These are phyloP conservation scores for Coprinellus micaceus DNA, from an alignment of 768 basidiomycete genomes.

Conservation along the genomic window DNA sequence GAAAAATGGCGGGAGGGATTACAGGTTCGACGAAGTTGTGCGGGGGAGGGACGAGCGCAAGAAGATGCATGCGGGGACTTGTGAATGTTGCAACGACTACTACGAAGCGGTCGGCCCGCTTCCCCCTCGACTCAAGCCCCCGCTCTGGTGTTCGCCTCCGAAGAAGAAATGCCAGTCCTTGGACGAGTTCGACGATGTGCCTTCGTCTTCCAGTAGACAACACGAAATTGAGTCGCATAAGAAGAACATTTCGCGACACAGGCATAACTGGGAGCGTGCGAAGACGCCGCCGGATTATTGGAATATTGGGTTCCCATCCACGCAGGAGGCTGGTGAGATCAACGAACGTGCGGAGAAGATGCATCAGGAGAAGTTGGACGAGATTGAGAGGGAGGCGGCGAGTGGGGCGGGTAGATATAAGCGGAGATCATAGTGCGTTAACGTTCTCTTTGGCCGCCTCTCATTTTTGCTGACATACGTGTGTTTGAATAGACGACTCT, in stretches of 20 bases:
- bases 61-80: conserved; percentile 71
- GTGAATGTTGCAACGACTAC: conserved; percentile 84
- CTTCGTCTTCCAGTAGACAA: conserved; percentile 15
- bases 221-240: conserved; percentile 50
- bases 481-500: too few species aligned
- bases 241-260: conserved; percentile 68
- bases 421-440: not conserved
- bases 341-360: conserved; percentile 72
- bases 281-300: conserved; percentile 86
- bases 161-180: conserved; percentile 15
- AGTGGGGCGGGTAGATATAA: conserved; percentile 27
- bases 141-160: conserved; percentile 69
- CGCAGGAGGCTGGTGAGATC: conserved; percentile 75
- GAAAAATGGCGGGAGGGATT: conserved; percentile 60
- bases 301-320: conserved; percentile 86
- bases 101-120: conserved; percentile 74
- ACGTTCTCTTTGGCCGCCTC: not conserved
- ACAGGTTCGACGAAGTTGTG: conserved; percentile 76
- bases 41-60: conserved; percentile 60
- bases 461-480: not conserved
- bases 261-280: conserved; percentile 64
- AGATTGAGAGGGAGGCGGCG: conserved; percentile 58
- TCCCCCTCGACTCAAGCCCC: conserved; percentile 59
- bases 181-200: conserved; percentile 9
- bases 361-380: conserved; percentile 59